Conservation (phyloP, 108 stramenopile species). For the Pseudonitzschia multiseries region DNA sequence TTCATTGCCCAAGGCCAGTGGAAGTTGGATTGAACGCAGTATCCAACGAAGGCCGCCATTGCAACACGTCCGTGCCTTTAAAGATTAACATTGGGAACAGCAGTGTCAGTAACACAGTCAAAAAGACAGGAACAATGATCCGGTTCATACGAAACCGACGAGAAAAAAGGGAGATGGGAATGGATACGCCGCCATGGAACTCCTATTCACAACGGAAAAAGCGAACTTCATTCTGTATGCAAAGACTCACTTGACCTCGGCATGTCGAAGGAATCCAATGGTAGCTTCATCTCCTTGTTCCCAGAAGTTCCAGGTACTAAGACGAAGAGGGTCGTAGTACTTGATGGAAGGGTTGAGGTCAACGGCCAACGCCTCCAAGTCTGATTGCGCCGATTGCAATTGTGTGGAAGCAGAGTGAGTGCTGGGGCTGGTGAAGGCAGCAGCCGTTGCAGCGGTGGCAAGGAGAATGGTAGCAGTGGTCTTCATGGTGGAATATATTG, state of each 20-base stretch:
- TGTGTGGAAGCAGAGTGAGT: background rate
- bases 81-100: conserved; percentile 25
- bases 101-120: no score
- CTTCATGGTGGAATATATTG: conserved; percentile 30
- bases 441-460: conserved; percentile 27
- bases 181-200: background rate
- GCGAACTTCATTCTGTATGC: background rate
- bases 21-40: conserved; percentile 72
- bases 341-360: conserved; percentile 63
- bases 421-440: conserved; percentile 44
- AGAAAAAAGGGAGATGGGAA: background rate
- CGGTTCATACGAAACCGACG: background rate
- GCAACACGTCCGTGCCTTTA: conserved; percentile 66
- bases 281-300: conserved; percentile 64
- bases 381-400: conserved; percentile 49
- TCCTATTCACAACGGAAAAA: background rate
- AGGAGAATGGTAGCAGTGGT: conserved; percentile 26
- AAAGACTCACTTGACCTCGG: conserved; percentile 62
- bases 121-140: conserved; percentile 64
- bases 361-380: conserved; percentile 48
- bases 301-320: conserved; percentile 50
- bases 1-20: conserved; percentile 67
- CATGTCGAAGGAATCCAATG: conserved; percentile 74
- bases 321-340: conserved; percentile 64
- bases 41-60: conserved; percentile 61